These are phyloP conservation scores for Zoysia japonica DNA, from an alignment of 176 grass and related monocot species.

Conservation along the genomic window DNA sequence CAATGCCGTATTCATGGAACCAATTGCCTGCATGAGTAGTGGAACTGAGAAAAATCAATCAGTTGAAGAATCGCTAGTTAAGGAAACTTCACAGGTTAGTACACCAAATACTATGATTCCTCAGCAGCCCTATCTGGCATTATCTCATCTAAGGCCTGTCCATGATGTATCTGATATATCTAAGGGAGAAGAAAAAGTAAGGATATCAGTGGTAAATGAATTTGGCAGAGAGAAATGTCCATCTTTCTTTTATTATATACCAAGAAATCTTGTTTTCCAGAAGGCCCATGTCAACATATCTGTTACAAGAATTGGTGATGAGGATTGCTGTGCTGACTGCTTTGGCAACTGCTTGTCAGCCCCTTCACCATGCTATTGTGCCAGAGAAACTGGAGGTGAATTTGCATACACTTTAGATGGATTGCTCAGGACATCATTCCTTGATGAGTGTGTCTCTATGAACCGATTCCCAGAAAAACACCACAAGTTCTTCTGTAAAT, in stretches of 20 bases:
- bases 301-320: conserved; percentile 68
- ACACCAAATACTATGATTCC: conserved; percentile 37
- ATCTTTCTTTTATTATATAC: conserved; percentile 62
- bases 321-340: conserved; percentile 75
- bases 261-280: conserved; percentile 55
- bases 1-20: conserved; percentile 37
- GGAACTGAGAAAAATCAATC: conserved; percentile 30
- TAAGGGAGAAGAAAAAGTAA: conserved; percentile 62
- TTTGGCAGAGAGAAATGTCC: conserved; percentile 52
- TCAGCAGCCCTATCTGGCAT: conserved; percentile 44
- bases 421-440: conserved; percentile 56
- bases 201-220: conserved; percentile 71
- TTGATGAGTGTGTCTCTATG: conserved; percentile 63
- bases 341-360: conserved; percentile 61
- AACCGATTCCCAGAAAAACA: conserved; percentile 49
- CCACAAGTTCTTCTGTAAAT: conserved; percentile 55
- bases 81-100: not conserved
- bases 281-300: conserved; percentile 66
- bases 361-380: conserved; percentile 65
- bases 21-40: conserved; percentile 19
- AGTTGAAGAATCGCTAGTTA: conserved; percentile 4
- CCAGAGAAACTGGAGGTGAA: conserved; percentile 54
- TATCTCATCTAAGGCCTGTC: conserved; percentile 35
- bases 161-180: conserved; percentile 77
- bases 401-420: conserved; percentile 69